Conservation (phyloP, 2,329 filamentous ascomycete genomes). For the Elsinoe ampelina region DNA sequence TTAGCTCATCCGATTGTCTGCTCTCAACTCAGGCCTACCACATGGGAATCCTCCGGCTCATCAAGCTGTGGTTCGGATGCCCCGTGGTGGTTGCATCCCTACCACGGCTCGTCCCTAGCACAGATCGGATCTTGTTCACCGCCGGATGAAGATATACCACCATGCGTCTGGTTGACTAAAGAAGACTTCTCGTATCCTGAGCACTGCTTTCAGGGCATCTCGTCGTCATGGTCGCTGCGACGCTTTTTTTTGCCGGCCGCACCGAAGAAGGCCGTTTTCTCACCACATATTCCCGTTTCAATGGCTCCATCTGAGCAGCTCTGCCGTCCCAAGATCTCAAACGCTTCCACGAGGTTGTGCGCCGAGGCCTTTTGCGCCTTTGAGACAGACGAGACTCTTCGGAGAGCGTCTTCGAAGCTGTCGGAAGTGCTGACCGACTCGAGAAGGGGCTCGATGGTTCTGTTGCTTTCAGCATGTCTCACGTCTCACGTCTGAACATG, state of each 20-base stretch:
- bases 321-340: not conserved
- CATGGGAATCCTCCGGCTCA: conserved; percentile 1
- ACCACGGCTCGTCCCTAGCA: not conserved
- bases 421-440: too few species aligned
- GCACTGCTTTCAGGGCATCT: not conserved
- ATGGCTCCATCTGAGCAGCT: not conserved
- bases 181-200: not conserved
- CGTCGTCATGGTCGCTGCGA: not conserved
- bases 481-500: too few species aligned
- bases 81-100: conserved; percentile 4
- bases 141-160: not conserved
- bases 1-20: not conserved
- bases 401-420: too few species aligned
- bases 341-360: conserved; percentile 4
- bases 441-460: too few species aligned
- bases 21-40: not conserved
- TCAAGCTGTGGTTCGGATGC: not conserved
- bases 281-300: conserved; percentile 3
- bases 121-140: not conserved
- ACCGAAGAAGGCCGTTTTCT: conserved; percentile 9
- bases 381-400: not conserved
- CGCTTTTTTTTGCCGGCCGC: not conserved
- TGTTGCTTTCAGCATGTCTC: too few species aligned
- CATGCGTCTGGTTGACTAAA: not conserved
- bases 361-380: not conserved